phyloP scores from a whole-genome alignment of 345 rosid species.

The Salix koriyanagi region DNA sequence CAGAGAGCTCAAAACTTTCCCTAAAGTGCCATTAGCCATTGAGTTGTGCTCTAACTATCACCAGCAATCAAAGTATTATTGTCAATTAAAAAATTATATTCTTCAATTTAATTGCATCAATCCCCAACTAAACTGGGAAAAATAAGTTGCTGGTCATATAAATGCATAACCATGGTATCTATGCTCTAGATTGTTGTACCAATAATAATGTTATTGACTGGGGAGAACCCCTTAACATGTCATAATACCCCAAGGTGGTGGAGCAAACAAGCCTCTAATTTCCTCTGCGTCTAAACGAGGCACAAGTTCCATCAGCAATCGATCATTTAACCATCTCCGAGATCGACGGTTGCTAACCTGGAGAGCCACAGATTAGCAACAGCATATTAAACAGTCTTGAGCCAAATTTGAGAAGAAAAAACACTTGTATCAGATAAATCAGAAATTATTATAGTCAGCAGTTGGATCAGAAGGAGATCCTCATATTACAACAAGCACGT shows the following conservation, averaged over 20 bases:
- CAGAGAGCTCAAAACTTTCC: neutral
- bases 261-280: constrained; percentile 94
- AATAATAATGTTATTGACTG: neutral
- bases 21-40: neutral
- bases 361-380: neutral
- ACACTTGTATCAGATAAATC: neutral
- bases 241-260: constrained; percentile 92
- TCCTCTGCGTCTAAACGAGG: constrained; percentile 84
- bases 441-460: neutral
- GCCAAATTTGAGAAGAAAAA: neutral
- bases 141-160: neutral
- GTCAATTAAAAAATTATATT: too few relatives aligned
- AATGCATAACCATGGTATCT: neutral
- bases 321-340: constrained; percentile 88
- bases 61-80: too few relatives aligned
- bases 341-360: constrained; percentile 87
- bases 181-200: neutral
- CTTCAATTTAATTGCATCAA: too few relatives aligned
- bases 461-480: neutral
- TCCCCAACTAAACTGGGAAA: too few relatives aligned
- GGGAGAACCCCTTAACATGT: neutral
- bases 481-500: neutral
- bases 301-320: constrained; percentile 91
- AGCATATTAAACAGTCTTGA: neutral
- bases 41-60: too few relatives aligned